Conservation (phyloP, 1,284 basidiomycete genomes). For the Earliella scabrosa region DNA sequence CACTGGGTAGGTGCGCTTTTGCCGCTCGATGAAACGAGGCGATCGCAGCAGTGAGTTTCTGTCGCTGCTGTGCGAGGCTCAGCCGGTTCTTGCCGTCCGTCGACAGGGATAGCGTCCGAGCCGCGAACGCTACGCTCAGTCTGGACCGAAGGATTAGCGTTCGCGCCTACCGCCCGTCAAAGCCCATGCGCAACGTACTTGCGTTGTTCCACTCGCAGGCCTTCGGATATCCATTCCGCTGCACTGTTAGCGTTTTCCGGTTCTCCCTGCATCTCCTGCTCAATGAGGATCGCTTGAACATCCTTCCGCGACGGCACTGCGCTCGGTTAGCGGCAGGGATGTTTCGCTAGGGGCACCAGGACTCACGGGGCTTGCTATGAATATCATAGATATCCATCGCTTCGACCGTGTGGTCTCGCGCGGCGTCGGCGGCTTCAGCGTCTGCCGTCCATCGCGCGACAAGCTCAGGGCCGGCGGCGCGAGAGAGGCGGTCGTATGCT, state of each 20-base stretch:
- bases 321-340: neutral
- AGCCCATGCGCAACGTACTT: too few relatives aligned
- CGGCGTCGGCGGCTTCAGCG: neutral
- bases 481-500: neutral
- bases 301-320: neutral
- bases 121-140: neutral
- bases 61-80: neutral
- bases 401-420: neutral
- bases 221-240: too few relatives aligned
- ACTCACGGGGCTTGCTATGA: neutral
- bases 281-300: too few relatives aligned
- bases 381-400: constrained; percentile 2
- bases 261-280: too few relatives aligned
- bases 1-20: neutral
- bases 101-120: neutral
- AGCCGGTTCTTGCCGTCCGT: neutral
- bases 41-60: neutral
- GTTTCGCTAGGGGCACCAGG: neutral
- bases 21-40: neutral
- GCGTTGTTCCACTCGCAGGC: too few relatives aligned
- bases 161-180: too few relatives aligned
- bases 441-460: neutral
- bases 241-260: too few relatives aligned
- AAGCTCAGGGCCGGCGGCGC: neutral
- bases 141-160: neutral